A percentile compares a stretch with the other conserved stretches of the same genome.
Conservation (phyloP, 768 basidiomycete species). For the Trametes punicea region DNA sequence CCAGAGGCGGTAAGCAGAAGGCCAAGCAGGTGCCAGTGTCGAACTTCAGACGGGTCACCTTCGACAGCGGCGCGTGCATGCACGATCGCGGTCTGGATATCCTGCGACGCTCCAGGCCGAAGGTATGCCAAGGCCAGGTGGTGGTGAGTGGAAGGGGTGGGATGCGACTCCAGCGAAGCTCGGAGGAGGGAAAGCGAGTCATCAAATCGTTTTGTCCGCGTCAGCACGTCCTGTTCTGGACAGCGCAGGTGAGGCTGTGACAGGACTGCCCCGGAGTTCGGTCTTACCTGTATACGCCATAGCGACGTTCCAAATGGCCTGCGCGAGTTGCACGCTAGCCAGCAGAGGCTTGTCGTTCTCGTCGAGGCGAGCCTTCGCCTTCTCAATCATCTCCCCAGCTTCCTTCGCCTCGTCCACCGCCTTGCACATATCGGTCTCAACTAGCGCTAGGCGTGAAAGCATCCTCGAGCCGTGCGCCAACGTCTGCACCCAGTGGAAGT, state of each 20-base stretch:
- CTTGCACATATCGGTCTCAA: slow-evolving; percentile 18
- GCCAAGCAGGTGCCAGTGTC: slow-evolving; percentile 91
- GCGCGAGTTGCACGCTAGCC: slow-evolving; percentile 61
- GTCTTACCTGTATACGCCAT: slow-evolving; percentile 64
- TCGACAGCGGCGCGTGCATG: slow-evolving; percentile 74
- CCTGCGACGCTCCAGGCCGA: slow-evolving; percentile 58
- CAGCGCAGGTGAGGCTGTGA: background rate
- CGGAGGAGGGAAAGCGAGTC: slow-evolving; percentile 52
- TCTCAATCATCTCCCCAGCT: slow-evolving; percentile 56
- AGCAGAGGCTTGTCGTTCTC: slow-evolving; percentile 46
- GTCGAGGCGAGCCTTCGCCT: slow-evolving; percentile 55
- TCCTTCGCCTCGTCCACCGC: slow-evolving; percentile 56
- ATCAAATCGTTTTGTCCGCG: slow-evolving; percentile 56
- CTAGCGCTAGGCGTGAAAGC: slow-evolving; percentile 54
- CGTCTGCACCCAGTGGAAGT: slow-evolving; percentile 72
- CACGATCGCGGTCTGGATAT: slow-evolving; percentile 64
- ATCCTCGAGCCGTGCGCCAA: slow-evolving; percentile 75
- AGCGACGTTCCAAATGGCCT: slow-evolving; percentile 71
- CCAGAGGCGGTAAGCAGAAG: slow-evolving; percentile 75
- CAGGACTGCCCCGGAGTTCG: background rate
- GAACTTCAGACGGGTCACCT: slow-evolving; percentile 53
- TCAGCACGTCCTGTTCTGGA: slow-evolving; percentile 63
- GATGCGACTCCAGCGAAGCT: slow-evolving; percentile 43
- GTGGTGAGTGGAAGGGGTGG: slow-evolving; percentile 62
- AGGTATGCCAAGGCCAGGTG: slow-evolving; percentile 78